Evolutionary conservation across 805 yeast genomes (phyloP).

Genomic region (Danielia oregonensis): DNA sequence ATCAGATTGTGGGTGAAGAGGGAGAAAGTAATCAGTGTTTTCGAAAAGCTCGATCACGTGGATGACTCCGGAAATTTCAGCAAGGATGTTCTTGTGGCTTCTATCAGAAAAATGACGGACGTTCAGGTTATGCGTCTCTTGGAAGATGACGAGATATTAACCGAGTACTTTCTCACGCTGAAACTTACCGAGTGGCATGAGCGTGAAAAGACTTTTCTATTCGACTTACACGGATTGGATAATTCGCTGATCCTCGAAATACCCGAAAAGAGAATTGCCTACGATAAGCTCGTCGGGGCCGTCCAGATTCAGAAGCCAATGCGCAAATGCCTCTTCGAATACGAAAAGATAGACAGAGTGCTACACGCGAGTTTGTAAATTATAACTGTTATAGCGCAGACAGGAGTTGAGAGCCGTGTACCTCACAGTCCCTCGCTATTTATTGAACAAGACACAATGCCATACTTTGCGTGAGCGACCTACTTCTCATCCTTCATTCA

Average conservation of each 20-base stretch:
- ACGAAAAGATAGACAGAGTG: too few relatives aligned
- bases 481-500: too few relatives aligned
- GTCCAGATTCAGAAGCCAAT: conserved; percentile 7
- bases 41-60: conserved; percentile 7
- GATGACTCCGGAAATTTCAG: neutral
- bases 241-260: conserved; percentile 1
- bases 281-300: conserved; percentile 6
- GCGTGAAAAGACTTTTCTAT: conserved; percentile 16
- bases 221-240: conserved; percentile 11
- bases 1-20: conserved; percentile 19
- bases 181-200: conserved; percentile 16
- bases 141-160: conserved; percentile 17
- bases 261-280: too few relatives aligned
- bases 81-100: conserved; percentile 11
- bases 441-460: too few relatives aligned
- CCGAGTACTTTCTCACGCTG: conserved; percentile 21
- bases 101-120: conserved; percentile 22
- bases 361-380: too few relatives aligned
- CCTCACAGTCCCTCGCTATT: too few relatives aligned
- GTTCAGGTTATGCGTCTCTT: conserved; percentile 21
- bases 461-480: too few relatives aligned
- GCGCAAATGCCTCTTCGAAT: conserved; percentile 10
- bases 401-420: too few relatives aligned
- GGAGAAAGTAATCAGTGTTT: conserved; percentile 9
- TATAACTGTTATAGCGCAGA: too few relatives aligned